These are phyloP conservation scores for Thermothelomyces thermophilus DNA, from an alignment of 2,329 filamentous ascomycete genomes.

Conservation along the genomic window DNA sequence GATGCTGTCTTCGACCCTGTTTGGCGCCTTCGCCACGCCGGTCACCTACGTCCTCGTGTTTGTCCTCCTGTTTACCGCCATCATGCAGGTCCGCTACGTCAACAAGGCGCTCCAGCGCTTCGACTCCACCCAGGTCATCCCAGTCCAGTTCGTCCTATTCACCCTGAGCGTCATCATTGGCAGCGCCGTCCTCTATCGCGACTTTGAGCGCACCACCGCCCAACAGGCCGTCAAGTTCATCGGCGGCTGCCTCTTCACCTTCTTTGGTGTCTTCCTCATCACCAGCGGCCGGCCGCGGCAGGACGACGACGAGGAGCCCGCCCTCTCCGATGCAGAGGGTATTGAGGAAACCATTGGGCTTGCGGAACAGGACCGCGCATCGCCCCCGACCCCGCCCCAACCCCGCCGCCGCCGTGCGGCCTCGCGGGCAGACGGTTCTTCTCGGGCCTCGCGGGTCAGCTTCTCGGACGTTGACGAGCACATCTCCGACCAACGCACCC, in stretches of 20 bases:
- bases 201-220: conserved; percentile 77
- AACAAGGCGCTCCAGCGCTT: conserved; percentile 85
- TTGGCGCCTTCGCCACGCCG: conserved; percentile 82
- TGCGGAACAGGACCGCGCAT: conserved; percentile 44
- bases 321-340: conserved; percentile 48
- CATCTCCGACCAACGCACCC: conserved; percentile 30
- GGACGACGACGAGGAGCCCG: conserved; percentile 54
- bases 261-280: conserved; percentile 94
- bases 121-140: conserved; percentile 96
- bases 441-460: conserved; percentile 43
- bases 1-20: conserved; percentile 83
- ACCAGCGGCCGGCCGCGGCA: conserved; percentile 67
- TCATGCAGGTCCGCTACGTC: conserved; percentile 96
- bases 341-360: conserved; percentile 59
- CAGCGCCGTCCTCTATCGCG: conserved; percentile 86
- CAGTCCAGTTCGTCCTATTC: conserved; percentile 94
- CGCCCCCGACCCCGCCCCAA: conserved; percentile 33
- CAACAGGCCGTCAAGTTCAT: conserved; percentile 77
- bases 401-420: conserved; percentile 23
- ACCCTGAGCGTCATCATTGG: conserved; percentile 93
- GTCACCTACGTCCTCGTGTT: conserved; percentile 82
- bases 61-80: conserved; percentile 72
- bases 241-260: conserved; percentile 84
- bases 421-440: conserved; percentile 41
- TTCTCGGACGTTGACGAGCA: conserved; percentile 35